Evolutionary conservation across 1,284 basidiomycete genomes (phyloP).

Genomic region (Melampsora americana): DNA sequence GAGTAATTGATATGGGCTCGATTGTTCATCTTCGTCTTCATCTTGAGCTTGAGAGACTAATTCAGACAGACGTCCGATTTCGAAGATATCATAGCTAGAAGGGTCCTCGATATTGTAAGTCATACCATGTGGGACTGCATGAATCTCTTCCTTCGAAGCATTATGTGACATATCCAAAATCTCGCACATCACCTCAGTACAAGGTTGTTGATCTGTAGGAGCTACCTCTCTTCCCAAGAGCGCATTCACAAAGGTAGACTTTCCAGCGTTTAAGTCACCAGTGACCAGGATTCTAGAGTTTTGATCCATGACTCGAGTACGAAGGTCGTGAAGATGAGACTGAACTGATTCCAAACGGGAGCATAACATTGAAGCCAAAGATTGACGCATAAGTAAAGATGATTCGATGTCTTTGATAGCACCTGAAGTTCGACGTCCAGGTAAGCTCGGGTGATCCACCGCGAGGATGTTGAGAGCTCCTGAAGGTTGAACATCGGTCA

Average conservation of each 20-base stretch:
- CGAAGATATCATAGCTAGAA: constrained; percentile 69
- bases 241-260: constrained; percentile 96
- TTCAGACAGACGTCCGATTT: constrained; percentile 70
- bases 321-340: constrained; percentile 76
- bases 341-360: constrained; percentile 26
- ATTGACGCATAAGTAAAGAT: constrained; percentile 27
- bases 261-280: constrained; percentile 98
- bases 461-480: background rate
- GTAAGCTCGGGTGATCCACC: background rate
- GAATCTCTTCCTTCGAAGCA: constrained; percentile 70
- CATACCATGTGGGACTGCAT: constrained; percentile 60
- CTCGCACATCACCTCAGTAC: constrained; percentile 95
- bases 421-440: constrained; percentile 31
- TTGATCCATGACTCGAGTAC: constrained; percentile 80
- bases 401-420: constrained; percentile 11
- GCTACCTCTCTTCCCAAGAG: constrained; percentile 83
- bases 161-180: constrained; percentile 87
- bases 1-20: constrained; percentile 38
- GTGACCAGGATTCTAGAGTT: constrained; percentile 96
- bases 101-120: constrained; percentile 72
- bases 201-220: constrained; percentile 97
- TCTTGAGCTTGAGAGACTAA: constrained; percentile 69
- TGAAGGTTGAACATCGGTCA: too few relatives aligned
- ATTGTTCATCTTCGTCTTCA: constrained; percentile 46
- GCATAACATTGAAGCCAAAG: constrained; percentile 23